These are phyloP conservation scores for Salisapilia sapeloensis DNA, from an alignment of 352 stramenopile genomes.

Conservation along the genomic window DNA sequence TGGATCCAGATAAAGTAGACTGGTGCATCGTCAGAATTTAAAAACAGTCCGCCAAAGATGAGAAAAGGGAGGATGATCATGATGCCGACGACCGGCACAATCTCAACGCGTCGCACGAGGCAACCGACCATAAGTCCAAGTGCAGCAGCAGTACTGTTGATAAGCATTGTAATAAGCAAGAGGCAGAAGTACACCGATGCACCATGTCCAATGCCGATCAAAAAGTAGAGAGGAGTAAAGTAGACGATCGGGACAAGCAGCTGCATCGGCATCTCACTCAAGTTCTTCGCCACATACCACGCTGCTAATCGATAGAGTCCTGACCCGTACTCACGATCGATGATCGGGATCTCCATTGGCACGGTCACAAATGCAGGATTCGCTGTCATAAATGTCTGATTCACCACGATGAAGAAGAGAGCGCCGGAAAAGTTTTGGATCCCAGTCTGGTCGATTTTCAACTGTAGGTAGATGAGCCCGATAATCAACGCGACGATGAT, in stretches of 20 bases:
- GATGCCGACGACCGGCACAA: conserved; percentile 16
- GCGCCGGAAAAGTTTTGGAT: conserved; percentile 24
- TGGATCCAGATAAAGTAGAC: conserved; percentile 26
- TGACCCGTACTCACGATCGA: conserved; percentile 18
- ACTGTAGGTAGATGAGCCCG: conserved; percentile 25
- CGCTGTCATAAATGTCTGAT: conserved; percentile 19
- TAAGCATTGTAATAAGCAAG: conserved; percentile 16
- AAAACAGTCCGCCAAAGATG: conserved; percentile 21
- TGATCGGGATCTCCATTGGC: conserved; percentile 20
- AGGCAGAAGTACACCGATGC: conserved; percentile 14
- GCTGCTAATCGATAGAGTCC: conserved; percentile 14
- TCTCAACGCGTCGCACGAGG: conserved; percentile 8
- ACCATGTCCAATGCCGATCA: conserved; percentile 20
- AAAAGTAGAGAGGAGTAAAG: conserved; percentile 16
- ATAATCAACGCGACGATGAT: conserved; percentile 20
- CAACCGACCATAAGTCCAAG: conserved; percentile 22
- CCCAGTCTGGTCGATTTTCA: conserved; percentile 13
- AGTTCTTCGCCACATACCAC: conserved; percentile 34
- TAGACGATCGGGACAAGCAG: conserved; percentile 19
- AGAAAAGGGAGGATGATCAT: conserved; percentile 19
- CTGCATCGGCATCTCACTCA: conserved; percentile 27
- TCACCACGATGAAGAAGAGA: conserved; percentile 30
- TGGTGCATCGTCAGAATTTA: conserved; percentile 19
- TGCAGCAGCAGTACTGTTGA: conserved; percentile 12
- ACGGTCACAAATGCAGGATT: conserved; percentile 17